These are phyloP conservation scores for Skeletonema potamos DNA, from an alignment of 108 stramenopile species.

Conservation along the genomic window DNA sequence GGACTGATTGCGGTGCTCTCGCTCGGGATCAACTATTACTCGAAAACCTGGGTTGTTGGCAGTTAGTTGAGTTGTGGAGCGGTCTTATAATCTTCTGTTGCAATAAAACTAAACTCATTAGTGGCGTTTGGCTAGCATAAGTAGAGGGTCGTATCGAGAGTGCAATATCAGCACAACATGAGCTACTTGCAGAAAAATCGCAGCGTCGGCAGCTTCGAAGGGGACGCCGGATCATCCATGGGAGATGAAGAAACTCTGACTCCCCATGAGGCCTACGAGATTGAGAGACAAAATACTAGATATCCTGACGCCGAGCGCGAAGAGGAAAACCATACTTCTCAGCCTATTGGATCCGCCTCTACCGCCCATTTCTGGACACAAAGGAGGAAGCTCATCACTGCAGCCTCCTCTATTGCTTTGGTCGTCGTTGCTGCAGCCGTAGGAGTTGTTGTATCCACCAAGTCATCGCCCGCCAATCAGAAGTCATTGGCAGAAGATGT, in stretches of 20 bases:
- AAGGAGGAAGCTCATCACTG: neutral
- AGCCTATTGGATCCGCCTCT: neutral
- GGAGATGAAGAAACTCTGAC: neutral
- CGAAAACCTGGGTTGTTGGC: too few relatives aligned
- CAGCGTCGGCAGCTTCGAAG: neutral
- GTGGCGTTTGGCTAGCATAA: too few relatives aligned
- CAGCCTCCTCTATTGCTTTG: neutral
- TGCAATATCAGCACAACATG: neutral
- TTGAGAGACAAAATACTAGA: neutral
- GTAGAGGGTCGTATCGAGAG: too few relatives aligned
- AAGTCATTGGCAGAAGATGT: neutral
- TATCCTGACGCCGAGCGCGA: neutral
- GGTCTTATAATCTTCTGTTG: too few relatives aligned
- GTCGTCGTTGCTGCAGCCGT: neutral
- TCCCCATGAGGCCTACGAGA: neutral
- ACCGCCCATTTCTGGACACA: neutral
- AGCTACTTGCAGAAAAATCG: neutral
- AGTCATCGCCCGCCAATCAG: neutral
- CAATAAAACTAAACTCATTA: too few relatives aligned
- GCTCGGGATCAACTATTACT: too few relatives aligned
- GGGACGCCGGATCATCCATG: neutral
- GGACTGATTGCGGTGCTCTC: too few relatives aligned
- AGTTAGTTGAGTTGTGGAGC: too few relatives aligned
- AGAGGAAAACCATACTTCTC: neutral
- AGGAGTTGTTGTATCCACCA: neutral